Conservation (phyloP, 441 rosid species). For the Croton setiger region DNA sequence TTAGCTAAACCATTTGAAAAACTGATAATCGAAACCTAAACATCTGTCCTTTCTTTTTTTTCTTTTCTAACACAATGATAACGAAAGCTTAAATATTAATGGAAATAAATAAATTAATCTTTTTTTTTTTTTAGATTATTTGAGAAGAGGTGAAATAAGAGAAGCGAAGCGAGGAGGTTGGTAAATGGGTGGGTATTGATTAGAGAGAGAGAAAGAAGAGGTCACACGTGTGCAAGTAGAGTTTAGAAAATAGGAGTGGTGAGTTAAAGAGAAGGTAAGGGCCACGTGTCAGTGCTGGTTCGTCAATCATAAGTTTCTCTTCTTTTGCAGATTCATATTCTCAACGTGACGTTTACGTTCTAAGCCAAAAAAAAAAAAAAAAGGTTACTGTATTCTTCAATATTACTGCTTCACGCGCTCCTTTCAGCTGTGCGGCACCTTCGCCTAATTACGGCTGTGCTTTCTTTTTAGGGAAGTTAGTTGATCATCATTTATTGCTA, state of each 20-base stretch:
- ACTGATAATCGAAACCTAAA: no score
- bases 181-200: no score
- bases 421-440: neutral
- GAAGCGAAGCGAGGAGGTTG: no score
- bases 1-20: no score
- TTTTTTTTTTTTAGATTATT: no score
- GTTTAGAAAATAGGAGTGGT: neutral
- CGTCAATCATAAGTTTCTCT: neutral
- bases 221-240: neutral
- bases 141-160: no score
- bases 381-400: neutral
- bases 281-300: slow-evolving; percentile 9
- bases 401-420: slow-evolving; percentile 2
- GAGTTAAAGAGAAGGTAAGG: neutral
- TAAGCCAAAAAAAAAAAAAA: neutral
- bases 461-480: neutral
- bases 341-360: slow-evolving; percentile 6
- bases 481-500: neutral
- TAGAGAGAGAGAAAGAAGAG: neutral
- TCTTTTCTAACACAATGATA: no score
- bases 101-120: no score
- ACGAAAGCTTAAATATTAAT: no score
- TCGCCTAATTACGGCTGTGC: neutral
- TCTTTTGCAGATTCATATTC: slow-evolving; percentile 11
- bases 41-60: no score